These are phyloP conservation scores for Ogataea pignaliae DNA, from an alignment of 805 yeast species.

Conservation along the genomic window DNA sequence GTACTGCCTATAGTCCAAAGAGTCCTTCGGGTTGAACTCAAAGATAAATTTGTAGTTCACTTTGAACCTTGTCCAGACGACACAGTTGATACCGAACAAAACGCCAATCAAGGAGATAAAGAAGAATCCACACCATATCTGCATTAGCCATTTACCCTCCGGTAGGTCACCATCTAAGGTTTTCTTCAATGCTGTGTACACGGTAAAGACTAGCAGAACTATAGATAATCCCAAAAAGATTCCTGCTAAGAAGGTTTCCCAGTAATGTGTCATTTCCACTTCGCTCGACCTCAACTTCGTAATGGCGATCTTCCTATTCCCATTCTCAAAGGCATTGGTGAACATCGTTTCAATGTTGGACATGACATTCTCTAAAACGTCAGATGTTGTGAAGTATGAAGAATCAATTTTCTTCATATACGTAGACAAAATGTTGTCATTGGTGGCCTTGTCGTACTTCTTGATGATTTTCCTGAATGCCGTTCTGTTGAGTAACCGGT, in stretches of 20 bases:
- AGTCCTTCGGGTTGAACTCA: slow-evolving; percentile 71
- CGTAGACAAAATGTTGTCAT: slow-evolving; percentile 35
- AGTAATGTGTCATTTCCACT: slow-evolving; percentile 35
- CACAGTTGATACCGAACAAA: slow-evolving; percentile 64
- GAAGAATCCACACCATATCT: slow-evolving; percentile 92
- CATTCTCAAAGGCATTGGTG: slow-evolving; percentile 62
- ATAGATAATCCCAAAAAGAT: slow-evolving; percentile 62
- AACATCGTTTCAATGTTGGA: slow-evolving; percentile 63
- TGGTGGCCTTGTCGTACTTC: slow-evolving; percentile 78
- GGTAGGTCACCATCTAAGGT: slow-evolving; percentile 37
- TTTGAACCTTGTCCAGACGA: slow-evolving; percentile 67
- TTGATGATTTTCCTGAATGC: slow-evolving; percentile 87
- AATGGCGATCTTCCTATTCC: slow-evolving; percentile 66
- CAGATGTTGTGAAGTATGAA: slow-evolving; percentile 59
- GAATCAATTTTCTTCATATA: slow-evolving; percentile 57
- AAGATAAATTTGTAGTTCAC: slow-evolving; percentile 90
- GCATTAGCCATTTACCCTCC: slow-evolving; percentile 61
- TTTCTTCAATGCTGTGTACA: slow-evolving; percentile 39
- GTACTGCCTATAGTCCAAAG: slow-evolving; percentile 62
- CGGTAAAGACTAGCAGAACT: slow-evolving; percentile 61
- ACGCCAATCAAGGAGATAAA: slow-evolving; percentile 54
- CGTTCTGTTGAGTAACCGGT: slow-evolving; percentile 72
- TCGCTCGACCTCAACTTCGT: slow-evolving; percentile 58
- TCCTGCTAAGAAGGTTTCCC: slow-evolving; percentile 58
- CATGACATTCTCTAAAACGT: slow-evolving; percentile 59